A percentile compares a stretch with the other conserved stretches of the same genome.
phyloP scores from a whole-genome alignment of 164 flowering plant species.

The Sedum album region DNA sequence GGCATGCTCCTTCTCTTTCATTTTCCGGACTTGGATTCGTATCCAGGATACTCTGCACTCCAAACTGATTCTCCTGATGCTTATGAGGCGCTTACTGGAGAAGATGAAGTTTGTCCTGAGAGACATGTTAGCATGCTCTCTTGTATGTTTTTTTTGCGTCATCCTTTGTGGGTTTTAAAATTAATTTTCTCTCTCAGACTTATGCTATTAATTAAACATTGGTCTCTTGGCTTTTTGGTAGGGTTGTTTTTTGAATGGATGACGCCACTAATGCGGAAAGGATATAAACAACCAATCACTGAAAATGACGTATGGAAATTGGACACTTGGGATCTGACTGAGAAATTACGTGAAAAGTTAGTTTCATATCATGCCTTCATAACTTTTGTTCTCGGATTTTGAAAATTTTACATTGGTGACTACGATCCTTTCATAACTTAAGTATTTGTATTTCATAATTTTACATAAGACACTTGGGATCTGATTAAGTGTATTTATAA shows the following conservation, averaged over 20 bases:
- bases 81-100: slow-evolving; percentile 16
- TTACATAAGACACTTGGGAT: too few species aligned
- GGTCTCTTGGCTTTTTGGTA: slow-evolving; percentile 11
- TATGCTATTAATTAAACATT: background rate
- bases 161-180: background rate
- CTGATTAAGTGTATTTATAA: too few species aligned
- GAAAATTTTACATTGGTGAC: background rate
- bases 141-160: slow-evolving; percentile 7
- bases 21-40: slow-evolving; percentile 15
- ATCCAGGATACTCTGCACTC: slow-evolving; percentile 4
- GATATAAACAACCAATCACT: slow-evolving; percentile 59
- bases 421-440: too few species aligned
- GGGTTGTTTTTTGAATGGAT: slow-evolving; percentile 58
- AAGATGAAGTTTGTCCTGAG: slow-evolving; percentile 15
- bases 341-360: slow-evolving; percentile 46
- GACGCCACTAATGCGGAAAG: slow-evolving; percentile 59
- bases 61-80: slow-evolving; percentile 12
- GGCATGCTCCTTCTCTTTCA: slow-evolving; percentile 13
- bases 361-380: slow-evolving; percentile 8
- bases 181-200: background rate
- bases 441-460: too few species aligned
- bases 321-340: slow-evolving; percentile 72
- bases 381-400: background rate
- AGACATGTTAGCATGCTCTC: slow-evolving; percentile 14
- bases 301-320: slow-evolving; percentile 81